These are phyloP conservation scores for Leucosporidium scottii DNA, from an alignment of 768 basidiomycete genomes.

Conservation along the genomic window DNA sequence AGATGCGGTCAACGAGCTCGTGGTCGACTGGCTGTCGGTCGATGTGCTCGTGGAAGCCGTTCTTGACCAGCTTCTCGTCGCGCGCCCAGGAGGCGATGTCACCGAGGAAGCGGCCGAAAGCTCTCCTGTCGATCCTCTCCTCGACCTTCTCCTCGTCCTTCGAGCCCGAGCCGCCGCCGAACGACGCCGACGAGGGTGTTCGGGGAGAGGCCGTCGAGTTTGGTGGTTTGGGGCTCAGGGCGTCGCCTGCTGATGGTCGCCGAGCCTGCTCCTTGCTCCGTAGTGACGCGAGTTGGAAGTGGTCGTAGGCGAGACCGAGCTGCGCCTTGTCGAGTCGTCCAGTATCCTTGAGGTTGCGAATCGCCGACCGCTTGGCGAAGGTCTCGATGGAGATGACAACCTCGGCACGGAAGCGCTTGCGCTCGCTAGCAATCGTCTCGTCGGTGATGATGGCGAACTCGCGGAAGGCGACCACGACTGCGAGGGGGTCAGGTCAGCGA, in stretches of 20 bases:
- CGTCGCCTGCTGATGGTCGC: constrained; percentile 6
- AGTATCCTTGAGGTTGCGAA: constrained; percentile 74
- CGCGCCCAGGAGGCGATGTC: constrained; percentile 94
- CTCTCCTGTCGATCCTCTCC: constrained; percentile 74
- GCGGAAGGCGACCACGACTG: constrained; percentile 86
- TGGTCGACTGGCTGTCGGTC: constrained; percentile 91
- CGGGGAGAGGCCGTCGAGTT: not conserved
- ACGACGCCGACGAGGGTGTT: not conserved
- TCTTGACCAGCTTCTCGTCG: constrained; percentile 79
- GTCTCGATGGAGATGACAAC: constrained; percentile 87
- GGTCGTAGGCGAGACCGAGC: constrained; percentile 79
- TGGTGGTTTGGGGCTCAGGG: not conserved
- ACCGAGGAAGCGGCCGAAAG: constrained; percentile 82
- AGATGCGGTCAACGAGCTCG: constrained; percentile 85
- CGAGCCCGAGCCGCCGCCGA: not conserved
- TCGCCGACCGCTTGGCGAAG: constrained; percentile 83
- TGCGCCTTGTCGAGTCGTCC: constrained; percentile 82
- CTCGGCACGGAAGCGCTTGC: constrained; percentile 75
- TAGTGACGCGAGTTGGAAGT: constrained; percentile 41
- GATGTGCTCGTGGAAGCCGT: constrained; percentile 85
- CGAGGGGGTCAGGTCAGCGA: not conserved
- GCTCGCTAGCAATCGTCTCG: constrained; percentile 80
- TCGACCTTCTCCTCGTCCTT: constrained; percentile 69
- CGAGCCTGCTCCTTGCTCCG: constrained; percentile 6
- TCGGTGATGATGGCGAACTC: constrained; percentile 90